Evolutionary conservation across 2,329 filamentous ascomycete genomes (phyloP), one percentile per base, ranked within the genome.

Genomic region (Paraphaeosphaeria sporulosa): DNA sequence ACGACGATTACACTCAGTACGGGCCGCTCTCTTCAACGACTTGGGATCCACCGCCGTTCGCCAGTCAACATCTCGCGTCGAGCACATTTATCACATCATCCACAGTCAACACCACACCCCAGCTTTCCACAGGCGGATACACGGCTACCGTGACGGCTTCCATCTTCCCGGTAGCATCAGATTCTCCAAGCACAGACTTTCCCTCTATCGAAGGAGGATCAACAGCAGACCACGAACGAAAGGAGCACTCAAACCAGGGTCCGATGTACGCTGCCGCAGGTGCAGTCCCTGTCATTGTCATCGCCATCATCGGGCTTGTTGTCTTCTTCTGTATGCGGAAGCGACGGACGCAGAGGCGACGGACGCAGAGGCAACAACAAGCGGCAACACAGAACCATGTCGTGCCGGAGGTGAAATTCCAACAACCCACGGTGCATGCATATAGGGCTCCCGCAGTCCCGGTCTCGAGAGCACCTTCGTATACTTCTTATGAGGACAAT

Each of bases 271-370:
- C 66, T 23, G 71, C 65, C 43, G 73, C 71, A 12, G 68, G 63
- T 7, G 55, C 70, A 15, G 58, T 70, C 1, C 71, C 73, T 8
- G 55, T 75, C 1, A 50, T 74, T 13, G 55, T 72, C 23, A 61
- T 76, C 15, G 63, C 46, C n/a, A 61, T 73, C 38, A 55, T 76
- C 30, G 73, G 64, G 7, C 51, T 64, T 2, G 8, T 71, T 1
- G 38, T 64, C 12, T 72, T 74, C 50, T 67, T 69, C 49, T 75
- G 65, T 47, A 48, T 76, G 51, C 71, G 73, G 36, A 76, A 66
- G 61, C 73, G 72, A n/a, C 73, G 64, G 61, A 66, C 65, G 57
- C 67, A 69, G 40, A 69, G 56, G 21, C 50, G 49, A 48, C 50
- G n/a, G n/a, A n/a, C 65, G 57, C 67, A 69, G 40, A 69, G 56